phyloP scores from a whole-genome alignment of 2,329 filamentous ascomycete species.

The Clonostachys solani region DNA sequence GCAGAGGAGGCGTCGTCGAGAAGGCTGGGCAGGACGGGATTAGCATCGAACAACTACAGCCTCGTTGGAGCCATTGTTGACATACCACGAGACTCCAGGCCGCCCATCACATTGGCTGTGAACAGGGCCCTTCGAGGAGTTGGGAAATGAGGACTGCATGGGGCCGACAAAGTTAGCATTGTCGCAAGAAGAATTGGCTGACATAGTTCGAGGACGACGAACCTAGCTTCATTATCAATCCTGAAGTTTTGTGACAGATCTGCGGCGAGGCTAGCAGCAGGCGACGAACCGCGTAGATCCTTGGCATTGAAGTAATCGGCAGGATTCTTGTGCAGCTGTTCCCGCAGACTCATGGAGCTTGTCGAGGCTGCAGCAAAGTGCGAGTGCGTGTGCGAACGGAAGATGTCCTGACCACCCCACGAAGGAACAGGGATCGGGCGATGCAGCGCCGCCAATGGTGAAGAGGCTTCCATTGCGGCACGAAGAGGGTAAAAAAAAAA shows the following conservation, averaged over 20 bases:
- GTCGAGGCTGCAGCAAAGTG: conserved; percentile 45
- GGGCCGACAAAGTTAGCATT: conserved; percentile 1
- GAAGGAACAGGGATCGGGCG: conserved; percentile 55
- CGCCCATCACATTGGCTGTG: conserved; percentile 29
- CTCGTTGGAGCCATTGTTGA: background rate
- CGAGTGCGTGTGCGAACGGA: conserved; percentile 41
- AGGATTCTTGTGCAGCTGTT: conserved; percentile 56
- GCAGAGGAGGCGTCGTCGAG: conserved; percentile 79
- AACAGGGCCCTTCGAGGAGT: conserved; percentile 35
- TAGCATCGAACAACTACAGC: too few species aligned
- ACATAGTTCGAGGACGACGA: conserved; percentile 21
- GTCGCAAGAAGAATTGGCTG: too few species aligned
- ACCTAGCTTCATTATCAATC: conserved; percentile 83
- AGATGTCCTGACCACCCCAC: conserved; percentile 54
- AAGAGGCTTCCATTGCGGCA: conserved; percentile 78
- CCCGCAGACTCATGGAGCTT: conserved; percentile 72
- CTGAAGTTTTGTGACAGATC: conserved; percentile 97
- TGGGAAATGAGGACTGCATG: conserved; percentile 30
- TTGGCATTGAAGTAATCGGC: conserved; percentile 81
- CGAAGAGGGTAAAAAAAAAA: background rate
- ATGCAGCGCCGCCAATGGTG: conserved; percentile 90
- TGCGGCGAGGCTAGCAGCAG: conserved; percentile 83
- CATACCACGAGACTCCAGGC: conserved; percentile 28
- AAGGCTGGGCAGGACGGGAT: conserved; percentile 47
- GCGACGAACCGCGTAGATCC: conserved; percentile 78